Percentiles rank a stretch among this genome's conserved stretches.
phyloP scores from a whole-genome alignment of 441 rosid genomes.

The Populus trichocarpa region DNA sequence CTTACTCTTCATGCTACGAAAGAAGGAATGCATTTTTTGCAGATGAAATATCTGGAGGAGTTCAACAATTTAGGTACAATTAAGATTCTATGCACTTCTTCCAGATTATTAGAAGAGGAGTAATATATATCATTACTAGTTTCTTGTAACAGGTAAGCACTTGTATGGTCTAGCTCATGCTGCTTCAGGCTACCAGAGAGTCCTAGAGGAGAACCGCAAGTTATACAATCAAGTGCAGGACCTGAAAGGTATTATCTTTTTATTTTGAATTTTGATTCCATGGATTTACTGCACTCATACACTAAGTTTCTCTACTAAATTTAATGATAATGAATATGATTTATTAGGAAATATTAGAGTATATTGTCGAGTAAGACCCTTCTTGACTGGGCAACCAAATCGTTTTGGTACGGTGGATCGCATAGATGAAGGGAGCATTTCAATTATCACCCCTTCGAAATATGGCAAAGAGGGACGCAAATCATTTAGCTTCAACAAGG shows the following conservation, averaged over 20 bases:
- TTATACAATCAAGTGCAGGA: constrained; percentile 91
- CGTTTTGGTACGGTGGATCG: constrained; percentile 56
- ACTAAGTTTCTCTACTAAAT: background rate
- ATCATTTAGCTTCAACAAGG: constrained; percentile 28
- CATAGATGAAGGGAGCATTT: constrained; percentile 71
- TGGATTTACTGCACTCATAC: background rate
- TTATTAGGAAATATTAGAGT: constrained; percentile 84
- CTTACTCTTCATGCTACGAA: constrained; percentile 56
- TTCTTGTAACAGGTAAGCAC: constrained; percentile 60
- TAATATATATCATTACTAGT: constrained; percentile 11
- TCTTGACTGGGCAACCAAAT: constrained; percentile 69
- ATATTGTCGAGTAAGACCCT: constrained; percentile 91
- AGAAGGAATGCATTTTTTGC: constrained; percentile 76
- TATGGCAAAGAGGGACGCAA: constrained; percentile 79
- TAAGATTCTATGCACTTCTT: constrained; percentile 9
- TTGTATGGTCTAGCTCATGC: constrained; percentile 74
- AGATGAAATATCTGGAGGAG: constrained; percentile 76
- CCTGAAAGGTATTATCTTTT: constrained; percentile 59
- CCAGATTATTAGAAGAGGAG: constrained; percentile 11
- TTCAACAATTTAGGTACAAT: constrained; percentile 64
- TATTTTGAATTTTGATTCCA: constrained; percentile 1
- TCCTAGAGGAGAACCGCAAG: constrained; percentile 85
- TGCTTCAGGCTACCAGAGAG: constrained; percentile 81
- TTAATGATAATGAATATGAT: constrained; percentile 11
- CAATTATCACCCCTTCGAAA: constrained; percentile 68